A percentile compares a stretch with the other conserved stretches of the same genome.
Conservation (phyloP, 371 early-diverging fungal genomes). For the Mortierella sp. region DNA sequence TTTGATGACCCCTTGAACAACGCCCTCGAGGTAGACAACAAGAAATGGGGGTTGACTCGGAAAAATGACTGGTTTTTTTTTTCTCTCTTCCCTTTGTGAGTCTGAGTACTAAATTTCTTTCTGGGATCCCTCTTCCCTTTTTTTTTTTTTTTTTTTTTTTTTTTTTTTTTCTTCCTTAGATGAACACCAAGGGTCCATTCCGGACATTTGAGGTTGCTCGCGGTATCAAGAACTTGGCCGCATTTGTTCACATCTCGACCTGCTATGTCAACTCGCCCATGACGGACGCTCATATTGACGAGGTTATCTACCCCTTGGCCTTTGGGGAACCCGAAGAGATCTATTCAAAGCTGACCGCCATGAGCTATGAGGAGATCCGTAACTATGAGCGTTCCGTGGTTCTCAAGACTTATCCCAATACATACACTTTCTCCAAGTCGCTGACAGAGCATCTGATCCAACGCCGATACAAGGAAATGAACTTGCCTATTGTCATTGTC, state of each 20-base stretch:
- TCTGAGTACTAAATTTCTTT: background rate
- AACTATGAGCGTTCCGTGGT: slow-evolving; percentile 36
- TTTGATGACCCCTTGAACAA: slow-evolving; percentile 63
- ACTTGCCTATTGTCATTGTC: slow-evolving; percentile 62
- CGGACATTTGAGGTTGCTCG: slow-evolving; percentile 63
- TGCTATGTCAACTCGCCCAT: slow-evolving; percentile 58
- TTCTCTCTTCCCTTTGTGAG: background rate
- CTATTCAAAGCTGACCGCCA: slow-evolving; percentile 59
- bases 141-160: background rate
- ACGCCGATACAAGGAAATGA: slow-evolving; percentile 56
- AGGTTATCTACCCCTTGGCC: slow-evolving; percentile 59
- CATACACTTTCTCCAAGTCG: slow-evolving; percentile 65
- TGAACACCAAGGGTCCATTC: slow-evolving; percentile 64
- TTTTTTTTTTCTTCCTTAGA: too few species aligned
- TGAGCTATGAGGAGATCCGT: slow-evolving; percentile 52
- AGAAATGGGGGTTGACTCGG: background rate
- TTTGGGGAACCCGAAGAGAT: slow-evolving; percentile 61
- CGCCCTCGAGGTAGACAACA: slow-evolving; percentile 57
- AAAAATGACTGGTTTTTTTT: background rate
- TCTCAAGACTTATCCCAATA: slow-evolving; percentile 60
- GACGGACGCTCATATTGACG: slow-evolving; percentile 59
- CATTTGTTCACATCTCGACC: slow-evolving; percentile 64
- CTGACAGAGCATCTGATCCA: slow-evolving; percentile 65
- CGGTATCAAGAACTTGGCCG: slow-evolving; percentile 57
- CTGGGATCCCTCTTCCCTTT: background rate